Base-by-base conservation (phyloP, 1,284 basidiomycete species). In the Apiotrichum gamsii region DNA sequence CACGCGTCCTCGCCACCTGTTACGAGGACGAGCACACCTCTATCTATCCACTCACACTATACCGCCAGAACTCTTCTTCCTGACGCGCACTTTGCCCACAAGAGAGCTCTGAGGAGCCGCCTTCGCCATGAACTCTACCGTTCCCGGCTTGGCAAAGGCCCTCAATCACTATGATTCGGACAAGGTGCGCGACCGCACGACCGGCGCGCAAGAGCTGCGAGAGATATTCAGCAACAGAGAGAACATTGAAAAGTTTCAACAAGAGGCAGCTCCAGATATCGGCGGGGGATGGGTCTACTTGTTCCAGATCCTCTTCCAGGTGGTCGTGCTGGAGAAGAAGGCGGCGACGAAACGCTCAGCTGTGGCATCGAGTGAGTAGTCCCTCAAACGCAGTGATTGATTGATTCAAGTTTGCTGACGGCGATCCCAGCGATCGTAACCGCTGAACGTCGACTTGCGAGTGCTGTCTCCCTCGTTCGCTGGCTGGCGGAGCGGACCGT, bases 111-210 rank as follows among this genome's bases (percentile, higher is more conserved):
- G n/a, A n/a, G n/a, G n/a, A n/a, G n/a, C n/a, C n/a, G n/a, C n/a
- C n/a, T n/a, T n/a, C 24, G 42, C 31, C 41, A 52, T 56, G 53
- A 47, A 49, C 38, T 18, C 57, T 6, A 11, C 25, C 28, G 59
- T 67, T 43, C 36, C 54, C 24, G 68, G 65, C 40, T 57, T 70
- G 15, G 56, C 75, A 50, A 64, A 69, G 38, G 78, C 83, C 11
- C 67, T 85, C 28, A 65, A 75, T 8, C 75, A 74, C 47, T 76
- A 85, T 52, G 74, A 75, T 45, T 82, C 82, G 59, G 77, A 80
- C 49, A 89, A 83, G 60, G 74, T 84, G 64, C 85, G 81, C 60
- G 83, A 85, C 23, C 78, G 90, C 10, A 78, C 81, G 50, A 80
- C 85, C 49, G 88, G 82, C 15, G 65, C 87, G 20, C 56, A 74